These are phyloP conservation scores for Corrigiola litoralis DNA, from an alignment of 179 eudicot genomes.

Conservation along the genomic window DNA sequence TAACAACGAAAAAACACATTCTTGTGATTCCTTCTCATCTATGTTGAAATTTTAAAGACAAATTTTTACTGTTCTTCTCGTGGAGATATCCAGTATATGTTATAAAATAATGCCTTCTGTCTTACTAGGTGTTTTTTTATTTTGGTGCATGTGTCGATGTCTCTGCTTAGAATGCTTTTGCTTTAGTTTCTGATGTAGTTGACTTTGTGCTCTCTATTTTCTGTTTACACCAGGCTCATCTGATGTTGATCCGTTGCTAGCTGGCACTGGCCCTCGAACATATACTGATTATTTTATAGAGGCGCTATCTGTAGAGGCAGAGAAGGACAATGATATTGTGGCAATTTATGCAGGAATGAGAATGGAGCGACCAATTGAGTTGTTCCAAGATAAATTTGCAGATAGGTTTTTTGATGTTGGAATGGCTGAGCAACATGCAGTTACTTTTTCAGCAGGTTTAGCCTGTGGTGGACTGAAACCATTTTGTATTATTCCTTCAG, in stretches of 20 bases:
- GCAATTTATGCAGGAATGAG: slow-evolving; percentile 78
- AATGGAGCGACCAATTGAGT: slow-evolving; percentile 52
- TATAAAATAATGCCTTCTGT: neutral
- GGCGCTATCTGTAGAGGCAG: slow-evolving; percentile 57
- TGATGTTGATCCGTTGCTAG: slow-evolving; percentile 21
- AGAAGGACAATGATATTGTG: slow-evolving; percentile 72
- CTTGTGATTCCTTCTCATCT: too few relatives aligned
- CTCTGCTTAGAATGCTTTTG: neutral
- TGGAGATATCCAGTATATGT: too few relatives aligned
- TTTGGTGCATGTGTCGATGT: too few relatives aligned
- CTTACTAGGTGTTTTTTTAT: too few relatives aligned
- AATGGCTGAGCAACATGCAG: slow-evolving; percentile 94
- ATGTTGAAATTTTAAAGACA: too few relatives aligned
- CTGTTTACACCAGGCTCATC: slow-evolving; percentile 32
- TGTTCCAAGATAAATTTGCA: slow-evolving; percentile 54
- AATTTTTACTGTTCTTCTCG: too few relatives aligned
- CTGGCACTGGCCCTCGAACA: slow-evolving; percentile 39
- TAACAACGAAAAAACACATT: too few relatives aligned
- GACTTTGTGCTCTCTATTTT: neutral
- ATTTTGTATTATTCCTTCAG: slow-evolving; percentile 81
- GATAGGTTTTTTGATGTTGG: slow-evolving; percentile 83
- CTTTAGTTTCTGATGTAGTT: neutral
- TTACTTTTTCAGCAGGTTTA: slow-evolving; percentile 86
- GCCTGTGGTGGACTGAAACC: slow-evolving; percentile 93
- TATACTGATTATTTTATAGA: slow-evolving; percentile 62